These are phyloP conservation scores for Mrakia frigida DNA, from an alignment of 768 basidiomycete genomes.

Conservation along the genomic window DNA sequence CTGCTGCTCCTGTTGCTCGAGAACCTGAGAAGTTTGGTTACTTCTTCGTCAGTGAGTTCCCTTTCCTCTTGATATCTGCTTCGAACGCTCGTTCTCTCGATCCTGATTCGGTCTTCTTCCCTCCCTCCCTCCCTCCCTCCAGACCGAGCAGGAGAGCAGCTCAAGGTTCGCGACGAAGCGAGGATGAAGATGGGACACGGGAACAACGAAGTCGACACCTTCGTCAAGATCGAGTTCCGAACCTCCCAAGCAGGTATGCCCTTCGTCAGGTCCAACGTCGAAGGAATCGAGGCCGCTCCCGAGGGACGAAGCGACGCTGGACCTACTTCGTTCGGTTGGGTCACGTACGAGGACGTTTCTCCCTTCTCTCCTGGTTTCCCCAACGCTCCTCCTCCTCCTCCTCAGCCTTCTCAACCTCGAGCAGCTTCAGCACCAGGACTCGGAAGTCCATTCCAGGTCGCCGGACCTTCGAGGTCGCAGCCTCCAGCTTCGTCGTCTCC, in stretches of 20 bases:
- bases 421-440: not conserved
- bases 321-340: constrained; percentile 28
- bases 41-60: constrained; percentile 14
- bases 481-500: not conserved
- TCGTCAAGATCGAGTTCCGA: constrained; percentile 21
- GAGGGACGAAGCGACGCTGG: not conserved
- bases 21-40: constrained; percentile 22
- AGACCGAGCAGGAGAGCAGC: constrained; percentile 8
- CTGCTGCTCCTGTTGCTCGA: not conserved
- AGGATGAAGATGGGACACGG: not conserved
- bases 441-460: not conserved
- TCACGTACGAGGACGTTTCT: not conserved
- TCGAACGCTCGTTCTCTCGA: not conserved
- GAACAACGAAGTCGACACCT: not conserved
- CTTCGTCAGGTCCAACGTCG: constrained; percentile 15
- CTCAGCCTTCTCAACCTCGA: not conserved
- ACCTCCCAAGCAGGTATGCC: not conserved
- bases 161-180: constrained; percentile 4
- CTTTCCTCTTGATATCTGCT: not conserved
- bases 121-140: not conserved
- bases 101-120: not conserved
- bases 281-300: constrained; percentile 11
- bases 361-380: not conserved
- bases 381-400: not conserved
- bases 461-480: not conserved